These are phyloP conservation scores for Colletotrichum sp. DNA, from an alignment of 2,329 filamentous ascomycete species.

Conservation along the genomic window DNA sequence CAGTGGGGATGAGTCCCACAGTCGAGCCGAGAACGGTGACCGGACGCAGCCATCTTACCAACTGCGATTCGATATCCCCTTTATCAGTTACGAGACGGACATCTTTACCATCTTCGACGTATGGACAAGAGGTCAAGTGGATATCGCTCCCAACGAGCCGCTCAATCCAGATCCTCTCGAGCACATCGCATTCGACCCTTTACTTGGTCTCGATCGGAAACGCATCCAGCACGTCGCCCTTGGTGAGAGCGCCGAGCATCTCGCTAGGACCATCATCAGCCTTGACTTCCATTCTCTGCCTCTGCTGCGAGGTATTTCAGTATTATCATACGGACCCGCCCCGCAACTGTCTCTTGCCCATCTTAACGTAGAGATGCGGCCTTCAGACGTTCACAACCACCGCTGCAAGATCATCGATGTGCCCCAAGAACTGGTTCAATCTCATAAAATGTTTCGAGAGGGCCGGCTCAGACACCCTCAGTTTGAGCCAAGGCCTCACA, in stretches of 20 bases:
- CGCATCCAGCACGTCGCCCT: background rate
- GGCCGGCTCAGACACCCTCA: background rate
- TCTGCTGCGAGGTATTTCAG: background rate
- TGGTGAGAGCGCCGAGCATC: background rate
- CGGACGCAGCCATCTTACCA: background rate
- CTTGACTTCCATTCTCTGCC: background rate
- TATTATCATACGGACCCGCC: background rate
- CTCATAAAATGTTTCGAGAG: background rate
- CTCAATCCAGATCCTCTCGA: background rate
- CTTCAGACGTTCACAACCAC: background rate
- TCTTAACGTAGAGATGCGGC: background rate
- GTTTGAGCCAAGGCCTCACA: background rate
- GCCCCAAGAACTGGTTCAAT: background rate
- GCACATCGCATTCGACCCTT: background rate
- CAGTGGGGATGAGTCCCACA: background rate
- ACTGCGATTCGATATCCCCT: background rate
- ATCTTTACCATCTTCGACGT: background rate
- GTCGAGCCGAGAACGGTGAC: background rate
- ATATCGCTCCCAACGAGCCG: background rate
- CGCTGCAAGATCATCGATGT: background rate
- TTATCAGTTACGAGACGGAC: background rate
- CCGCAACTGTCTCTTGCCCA: background rate
- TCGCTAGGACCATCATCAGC: background rate
- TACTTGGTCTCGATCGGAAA: background rate
- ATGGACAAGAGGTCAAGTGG: background rate